These are phyloP conservation scores for Coprinopsis marcescibilis DNA, from an alignment of 768 basidiomycete species.

Conservation along the genomic window DNA sequence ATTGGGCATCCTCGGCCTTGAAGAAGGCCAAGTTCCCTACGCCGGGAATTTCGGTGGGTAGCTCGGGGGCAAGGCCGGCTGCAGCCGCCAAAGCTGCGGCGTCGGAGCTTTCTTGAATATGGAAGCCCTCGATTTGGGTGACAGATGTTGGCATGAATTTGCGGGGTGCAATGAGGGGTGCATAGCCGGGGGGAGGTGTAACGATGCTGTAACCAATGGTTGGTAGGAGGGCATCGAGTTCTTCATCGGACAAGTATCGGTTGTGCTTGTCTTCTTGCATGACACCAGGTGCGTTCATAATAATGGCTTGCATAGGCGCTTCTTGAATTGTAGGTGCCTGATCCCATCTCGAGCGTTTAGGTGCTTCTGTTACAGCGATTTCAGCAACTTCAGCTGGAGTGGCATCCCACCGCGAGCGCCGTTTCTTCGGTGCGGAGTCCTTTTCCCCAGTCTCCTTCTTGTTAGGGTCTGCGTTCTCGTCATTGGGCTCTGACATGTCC, in stretches of 20 bases:
- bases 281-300: constrained; percentile 83
- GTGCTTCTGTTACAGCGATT: constrained; percentile 63
- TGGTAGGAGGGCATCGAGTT: constrained; percentile 88
- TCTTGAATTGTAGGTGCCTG: constrained; percentile 78
- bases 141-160: constrained; percentile 54
- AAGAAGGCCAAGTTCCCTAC: constrained; percentile 97
- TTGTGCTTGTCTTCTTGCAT: constrained; percentile 96
- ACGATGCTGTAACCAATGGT: constrained; percentile 84
- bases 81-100: constrained; percentile 84
- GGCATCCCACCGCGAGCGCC: constrained; percentile 95
- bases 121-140: constrained; percentile 77
- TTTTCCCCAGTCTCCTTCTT: constrained; percentile 61
- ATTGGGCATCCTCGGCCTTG: constrained; percentile 96
- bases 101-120: constrained; percentile 93
- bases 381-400: constrained; percentile 67
- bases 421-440: constrained; percentile 77
- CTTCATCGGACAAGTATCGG: constrained; percentile 92
- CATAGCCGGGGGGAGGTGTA: constrained; percentile 91
- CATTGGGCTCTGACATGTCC: constrained; percentile 61
- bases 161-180: constrained; percentile 62
- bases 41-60: constrained; percentile 96
- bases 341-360: constrained; percentile 95
- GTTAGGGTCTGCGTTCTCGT: constrained; percentile 64
- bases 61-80: constrained; percentile 85
- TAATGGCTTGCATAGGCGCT: constrained; percentile 69